Conservation (phyloP, 2,329 filamentous ascomycete genomes). For the Paecilomyces niveus region DNA sequence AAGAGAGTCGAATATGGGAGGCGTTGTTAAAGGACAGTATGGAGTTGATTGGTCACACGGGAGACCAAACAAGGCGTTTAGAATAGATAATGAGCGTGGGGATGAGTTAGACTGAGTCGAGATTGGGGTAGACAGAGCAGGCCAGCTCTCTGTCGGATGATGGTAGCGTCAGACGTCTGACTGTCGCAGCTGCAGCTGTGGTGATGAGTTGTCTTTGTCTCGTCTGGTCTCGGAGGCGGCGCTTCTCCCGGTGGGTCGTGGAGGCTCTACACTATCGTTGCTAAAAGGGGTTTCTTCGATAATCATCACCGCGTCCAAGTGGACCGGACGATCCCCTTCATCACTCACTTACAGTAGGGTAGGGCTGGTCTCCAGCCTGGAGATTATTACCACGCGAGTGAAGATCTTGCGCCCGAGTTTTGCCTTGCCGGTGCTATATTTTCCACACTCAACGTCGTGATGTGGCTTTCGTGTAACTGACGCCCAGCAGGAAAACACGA, state of each 20-base stretch:
- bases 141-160: conserved; percentile 4
- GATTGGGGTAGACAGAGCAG: conserved; percentile 2
- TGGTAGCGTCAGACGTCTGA: not conserved
- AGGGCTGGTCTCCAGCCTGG: not conserved
- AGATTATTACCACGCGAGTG: not conserved
- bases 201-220: not conserved
- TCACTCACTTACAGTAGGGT: not conserved
- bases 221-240: not conserved
- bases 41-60: not conserved
- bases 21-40: not conserved
- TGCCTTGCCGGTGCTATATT: not conserved
- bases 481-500: not conserved
- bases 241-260: not conserved
- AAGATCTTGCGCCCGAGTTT: not conserved
- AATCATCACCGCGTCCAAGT: not conserved
- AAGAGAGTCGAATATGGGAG: not conserved
- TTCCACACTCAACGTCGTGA: not conserved
- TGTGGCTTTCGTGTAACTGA: not conserved
- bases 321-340: not conserved
- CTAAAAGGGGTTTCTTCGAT: not conserved
- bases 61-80: not conserved
- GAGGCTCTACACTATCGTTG: not conserved
- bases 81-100: not conserved
- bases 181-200: not conserved
- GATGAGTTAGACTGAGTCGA: not conserved